Conservation (phyloP, 257 asterid genomes). For the Salvia miltiorrhiza region DNA sequence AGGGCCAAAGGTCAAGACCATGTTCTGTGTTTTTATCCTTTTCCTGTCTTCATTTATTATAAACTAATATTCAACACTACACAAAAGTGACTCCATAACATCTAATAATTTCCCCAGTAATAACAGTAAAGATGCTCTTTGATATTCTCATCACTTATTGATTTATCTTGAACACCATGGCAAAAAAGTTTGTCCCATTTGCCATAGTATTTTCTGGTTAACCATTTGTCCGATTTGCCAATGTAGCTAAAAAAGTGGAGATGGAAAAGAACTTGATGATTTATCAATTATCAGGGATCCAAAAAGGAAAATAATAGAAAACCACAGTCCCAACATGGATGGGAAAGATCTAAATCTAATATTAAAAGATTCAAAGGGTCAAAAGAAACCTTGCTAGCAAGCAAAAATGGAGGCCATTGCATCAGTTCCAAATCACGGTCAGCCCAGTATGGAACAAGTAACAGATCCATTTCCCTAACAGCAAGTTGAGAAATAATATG, state of each 20-base stretch:
- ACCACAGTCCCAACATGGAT: conserved; percentile 8
- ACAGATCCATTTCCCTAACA: conserved; percentile 93
- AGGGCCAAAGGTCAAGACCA: not conserved
- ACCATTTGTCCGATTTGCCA: not conserved
- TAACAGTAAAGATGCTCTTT: conserved; percentile 2
- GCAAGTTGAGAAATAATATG: conserved; percentile 23
- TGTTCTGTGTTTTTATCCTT: not conserved
- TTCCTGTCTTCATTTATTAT: not conserved
- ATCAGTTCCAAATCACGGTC: conserved; percentile 88
- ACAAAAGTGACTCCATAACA: not conserved
- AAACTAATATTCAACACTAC: not conserved
- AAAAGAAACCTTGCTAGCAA: conserved; percentile 87
- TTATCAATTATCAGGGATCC: conserved; percentile 2
- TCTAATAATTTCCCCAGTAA: not conserved
- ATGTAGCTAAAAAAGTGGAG: not conserved
- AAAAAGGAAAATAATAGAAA: conserved; percentile 1
- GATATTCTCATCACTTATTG: not conserved
- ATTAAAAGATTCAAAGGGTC: not conserved
- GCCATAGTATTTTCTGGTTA: conserved; percentile 1
- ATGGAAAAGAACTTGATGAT: not conserved
- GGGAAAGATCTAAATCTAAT: conserved; percentile 9
- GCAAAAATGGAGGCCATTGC: conserved; percentile 99
- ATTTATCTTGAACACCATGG: conserved; percentile 3
- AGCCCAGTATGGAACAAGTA: conserved; percentile 99
- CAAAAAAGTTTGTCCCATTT: not conserved